phyloP scores from a whole-genome alignment of 768 basidiomycete species.

The Cantharellus cinnabarinus region DNA sequence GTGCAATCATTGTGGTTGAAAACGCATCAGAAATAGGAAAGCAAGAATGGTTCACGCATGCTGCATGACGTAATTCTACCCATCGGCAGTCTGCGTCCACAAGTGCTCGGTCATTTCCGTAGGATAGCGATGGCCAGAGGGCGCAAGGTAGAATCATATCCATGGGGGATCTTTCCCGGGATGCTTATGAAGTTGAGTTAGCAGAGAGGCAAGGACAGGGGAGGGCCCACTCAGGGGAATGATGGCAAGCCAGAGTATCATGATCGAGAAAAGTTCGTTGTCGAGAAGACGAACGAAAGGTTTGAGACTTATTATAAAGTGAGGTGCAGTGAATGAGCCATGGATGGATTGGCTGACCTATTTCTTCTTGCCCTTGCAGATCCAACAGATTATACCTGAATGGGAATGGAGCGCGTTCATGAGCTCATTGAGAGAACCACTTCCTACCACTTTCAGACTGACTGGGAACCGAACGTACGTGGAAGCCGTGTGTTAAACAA shows the following conservation, averaged over 20 bases:
- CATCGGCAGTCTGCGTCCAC: too few species aligned
- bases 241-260: background rate
- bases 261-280: background rate
- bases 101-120: too few species aligned
- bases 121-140: background rate
- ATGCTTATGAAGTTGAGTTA: background rate
- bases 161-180: background rate
- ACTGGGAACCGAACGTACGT: constrained; percentile 68
- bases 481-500: background rate
- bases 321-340: background rate
- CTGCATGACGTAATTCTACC: too few species aligned
- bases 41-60: too few species aligned
- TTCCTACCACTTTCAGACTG: constrained; percentile 89
- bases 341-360: background rate
- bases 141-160: background rate
- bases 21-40: too few species aligned
- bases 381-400: constrained; percentile 50
- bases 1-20: too few species aligned
- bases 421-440: constrained; percentile 37
- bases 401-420: constrained; percentile 67
- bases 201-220: background rate
- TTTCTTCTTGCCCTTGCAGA: constrained; percentile 11
- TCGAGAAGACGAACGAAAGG: constrained; percentile 15
- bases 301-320: constrained; percentile 27
- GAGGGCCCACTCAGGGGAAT: background rate